A percentile compares a stretch with the other conserved stretches of the same genome.
These are phyloP conservation scores for Vachellia collinsii DNA, from an alignment of 306 rosid species.

Conservation along the genomic window DNA sequence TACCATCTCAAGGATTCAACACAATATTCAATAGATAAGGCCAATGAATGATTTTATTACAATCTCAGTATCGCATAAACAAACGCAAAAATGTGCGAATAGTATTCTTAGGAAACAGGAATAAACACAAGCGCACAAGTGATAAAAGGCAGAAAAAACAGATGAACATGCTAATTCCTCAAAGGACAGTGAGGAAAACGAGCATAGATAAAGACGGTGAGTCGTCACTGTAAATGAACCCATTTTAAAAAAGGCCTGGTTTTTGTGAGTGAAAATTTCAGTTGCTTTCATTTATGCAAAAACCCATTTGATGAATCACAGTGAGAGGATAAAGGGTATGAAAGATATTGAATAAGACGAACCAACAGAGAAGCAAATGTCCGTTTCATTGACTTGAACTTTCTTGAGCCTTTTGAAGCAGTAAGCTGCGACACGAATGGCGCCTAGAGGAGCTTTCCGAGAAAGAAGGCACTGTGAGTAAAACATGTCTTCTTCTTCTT, in stretches of 20 bases:
- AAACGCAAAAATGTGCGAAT: neutral
- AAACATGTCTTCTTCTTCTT: slow-evolving; percentile 35
- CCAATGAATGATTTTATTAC: neutral
- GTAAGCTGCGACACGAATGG: slow-evolving; percentile 69
- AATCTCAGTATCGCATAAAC: neutral
- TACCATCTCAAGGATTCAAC: neutral
- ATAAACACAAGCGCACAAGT: neutral
- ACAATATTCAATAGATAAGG: neutral
- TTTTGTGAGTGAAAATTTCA: neutral
- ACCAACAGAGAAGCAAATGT: slow-evolving; percentile 64
- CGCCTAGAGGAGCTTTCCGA: slow-evolving; percentile 50
- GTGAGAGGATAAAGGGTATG: neutral
- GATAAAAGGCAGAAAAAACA: neutral
- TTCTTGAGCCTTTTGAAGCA: slow-evolving; percentile 62
- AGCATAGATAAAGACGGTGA: neutral
- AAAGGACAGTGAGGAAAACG: neutral
- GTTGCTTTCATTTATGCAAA: neutral
- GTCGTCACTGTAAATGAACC: neutral
- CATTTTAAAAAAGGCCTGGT: neutral
- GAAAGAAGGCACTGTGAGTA: slow-evolving; percentile 49
- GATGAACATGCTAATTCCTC: neutral
- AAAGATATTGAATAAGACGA: slow-evolving; percentile 15
- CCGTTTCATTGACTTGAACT: slow-evolving; percentile 51
- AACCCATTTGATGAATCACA: neutral
- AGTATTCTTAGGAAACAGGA: neutral